Conservation (phyloP, 75 land plant species). For the Picea glauca region DNA sequence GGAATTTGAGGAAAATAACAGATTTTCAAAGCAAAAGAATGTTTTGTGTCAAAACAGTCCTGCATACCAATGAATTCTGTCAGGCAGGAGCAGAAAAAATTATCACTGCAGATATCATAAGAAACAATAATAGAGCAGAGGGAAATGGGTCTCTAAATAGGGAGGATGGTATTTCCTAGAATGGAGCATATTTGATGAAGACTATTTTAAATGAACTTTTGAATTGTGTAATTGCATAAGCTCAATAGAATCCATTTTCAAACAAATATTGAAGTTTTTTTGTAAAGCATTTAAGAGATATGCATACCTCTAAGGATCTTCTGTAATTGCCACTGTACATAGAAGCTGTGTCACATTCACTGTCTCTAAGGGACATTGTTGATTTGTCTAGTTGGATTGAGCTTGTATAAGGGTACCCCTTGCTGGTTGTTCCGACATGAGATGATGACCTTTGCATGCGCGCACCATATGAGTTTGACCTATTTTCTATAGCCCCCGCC, state of each 20-base stretch:
- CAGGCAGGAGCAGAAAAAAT: not conserved
- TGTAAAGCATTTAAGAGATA: not conserved
- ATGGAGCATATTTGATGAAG: not conserved
- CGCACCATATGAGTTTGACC: conserved; percentile 33
- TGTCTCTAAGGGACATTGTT: conserved; percentile 46
- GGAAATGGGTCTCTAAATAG: not conserved
- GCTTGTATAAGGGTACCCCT: conserved; percentile 45
- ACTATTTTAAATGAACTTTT: not conserved
- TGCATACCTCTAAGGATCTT: conserved; percentile 37
- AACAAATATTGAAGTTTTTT: not conserved
- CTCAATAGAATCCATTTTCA: not conserved
- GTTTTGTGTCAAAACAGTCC: not conserved
- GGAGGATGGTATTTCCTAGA: not conserved
- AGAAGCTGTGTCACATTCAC: conserved; percentile 67
- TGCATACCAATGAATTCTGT: not conserved
- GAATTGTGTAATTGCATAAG: not conserved
- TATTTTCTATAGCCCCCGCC: conserved; percentile 41
- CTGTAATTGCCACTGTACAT: conserved; percentile 49
- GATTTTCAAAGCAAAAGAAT: not conserved
- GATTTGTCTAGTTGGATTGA: conserved; percentile 62
- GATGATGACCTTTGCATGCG: conserved; percentile 75
- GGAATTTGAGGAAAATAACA: no score
- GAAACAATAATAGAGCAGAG: not conserved
- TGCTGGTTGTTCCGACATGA: conserved; percentile 40
- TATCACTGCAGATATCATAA: not conserved